Evolutionary conservation across 2,329 filamentous ascomycete genomes (phyloP), one percentile per base, ranked within the genome.

Genomic region (Sporothrix humicola): DNA sequence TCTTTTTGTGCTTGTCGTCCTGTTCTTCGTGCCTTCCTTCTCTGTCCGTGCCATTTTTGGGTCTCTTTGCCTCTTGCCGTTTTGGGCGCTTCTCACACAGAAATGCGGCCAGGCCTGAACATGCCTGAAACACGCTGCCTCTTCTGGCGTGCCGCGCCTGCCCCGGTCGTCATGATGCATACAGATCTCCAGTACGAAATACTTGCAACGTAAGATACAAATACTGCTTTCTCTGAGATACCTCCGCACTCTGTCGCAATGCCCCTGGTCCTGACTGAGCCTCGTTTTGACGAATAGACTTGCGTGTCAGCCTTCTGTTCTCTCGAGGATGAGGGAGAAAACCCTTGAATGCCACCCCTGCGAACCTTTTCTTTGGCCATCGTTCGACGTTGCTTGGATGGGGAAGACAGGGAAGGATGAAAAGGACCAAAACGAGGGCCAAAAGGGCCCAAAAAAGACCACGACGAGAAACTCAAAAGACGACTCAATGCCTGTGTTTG

Each of bases 51-150:
- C 15, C 69, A n/a, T 46, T 23, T 23, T 37, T 37, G 31, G 31
- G 31, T 37, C 31, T 71, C 52, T 26, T 37, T 44, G 17, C 46
- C 31, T 56, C 50, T 71, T 46, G 50, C 68, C 52, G 42, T 46
- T 20, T 63, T 20, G 59, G 70, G 59, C 26, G 4, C 17, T 15
- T 56, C n/a, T 44, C 48, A 12, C 66, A 26, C 54, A 58, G 3
- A 20, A 65, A 65, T 20, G 58, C 48, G 37, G 71, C 46, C 56
- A 15, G 59, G 50, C 71, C 72, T 70, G 72, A 73, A 37, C 31
- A 3, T 37, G 52, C 52, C 52, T 56, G 52, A 56, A 73, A 73
- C 72, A 54, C 66, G 71, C 15, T 50, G 61, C 72, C 44, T 69
- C 37, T 42, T 69, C 66, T 69, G 23, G n/a, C 46, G 44, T 63